These are phyloP conservation scores for Phytophthora uliginosa DNA, from an alignment of 352 stramenopile species.

Conservation along the genomic window DNA sequence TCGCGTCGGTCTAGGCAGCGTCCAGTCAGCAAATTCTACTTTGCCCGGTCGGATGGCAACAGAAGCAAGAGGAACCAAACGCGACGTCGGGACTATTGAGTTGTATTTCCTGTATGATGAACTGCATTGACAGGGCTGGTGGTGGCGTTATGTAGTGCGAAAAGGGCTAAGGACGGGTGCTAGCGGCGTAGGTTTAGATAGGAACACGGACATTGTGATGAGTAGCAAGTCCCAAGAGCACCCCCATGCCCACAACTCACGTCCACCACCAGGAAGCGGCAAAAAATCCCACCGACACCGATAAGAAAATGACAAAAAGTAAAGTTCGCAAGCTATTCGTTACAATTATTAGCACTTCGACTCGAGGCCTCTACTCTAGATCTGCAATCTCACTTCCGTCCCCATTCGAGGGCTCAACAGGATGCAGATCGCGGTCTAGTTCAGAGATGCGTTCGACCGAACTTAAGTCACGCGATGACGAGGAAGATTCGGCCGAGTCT, in stretches of 20 bases:
- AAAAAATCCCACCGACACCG: constrained; percentile 13
- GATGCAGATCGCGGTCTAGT: not conserved
- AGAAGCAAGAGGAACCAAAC: constrained; percentile 10
- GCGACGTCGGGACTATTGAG: constrained; percentile 13
- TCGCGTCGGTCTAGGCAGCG: constrained; percentile 74
- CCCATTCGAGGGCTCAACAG: not conserved
- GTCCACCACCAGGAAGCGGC: constrained; percentile 8
- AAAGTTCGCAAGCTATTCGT: constrained; percentile 18
- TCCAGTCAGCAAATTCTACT: constrained; percentile 34
- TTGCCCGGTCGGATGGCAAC: constrained; percentile 11
- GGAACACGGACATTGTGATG: constrained; percentile 20
- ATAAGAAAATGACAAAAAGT: constrained; percentile 35
- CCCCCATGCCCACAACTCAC: not conserved
- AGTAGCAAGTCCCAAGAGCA: constrained; percentile 24
- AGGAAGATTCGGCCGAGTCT: not conserved
- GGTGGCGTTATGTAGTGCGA: not conserved
- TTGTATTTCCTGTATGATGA: constrained; percentile 35
- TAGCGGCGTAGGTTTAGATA: constrained; percentile 29
- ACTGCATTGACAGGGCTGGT: constrained; percentile 30
- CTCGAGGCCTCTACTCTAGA: not conserved
- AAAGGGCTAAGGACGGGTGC: constrained; percentile 5
- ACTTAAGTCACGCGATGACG: constrained; percentile 1
- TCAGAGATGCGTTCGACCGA: not conserved
- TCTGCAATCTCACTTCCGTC: not conserved
- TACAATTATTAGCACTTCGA: constrained; percentile 1